Evolutionary conservation across 2,329 filamentous ascomycete species (phyloP), one percentile per base, ranked within the genome.

Genomic region (Rhynchosporium graminicola): DNA sequence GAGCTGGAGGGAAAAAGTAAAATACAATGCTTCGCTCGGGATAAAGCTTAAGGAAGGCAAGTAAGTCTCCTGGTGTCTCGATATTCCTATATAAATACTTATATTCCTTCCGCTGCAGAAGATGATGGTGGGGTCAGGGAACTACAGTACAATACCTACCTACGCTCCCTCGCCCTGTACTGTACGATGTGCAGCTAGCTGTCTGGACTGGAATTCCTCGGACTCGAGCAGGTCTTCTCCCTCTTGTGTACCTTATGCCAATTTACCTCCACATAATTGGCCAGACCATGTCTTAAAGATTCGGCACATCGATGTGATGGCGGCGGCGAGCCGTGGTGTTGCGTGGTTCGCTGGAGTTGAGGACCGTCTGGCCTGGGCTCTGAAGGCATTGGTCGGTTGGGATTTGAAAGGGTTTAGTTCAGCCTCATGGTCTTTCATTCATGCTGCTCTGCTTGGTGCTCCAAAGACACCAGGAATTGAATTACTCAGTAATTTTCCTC

Each of bases 251-350:
- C 33, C 31, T 55, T 8, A 55, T 55, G 12, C n/a, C 36, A 55
- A 42, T 20, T 28, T 42, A 6, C 31, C 20, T 51, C 48, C 31
- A 20, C 7, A 31, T 51, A 33, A 51, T 51, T 51, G 48, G 48
- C 20, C 20, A 20, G 20, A 20, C 15, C 31, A 51, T 15, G 7
- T 20, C 48, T 36, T 10, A 33, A 20, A n/a, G 48, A 4, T 51
- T 36, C 4, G 47, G 48, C 31, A 51, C 31, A 36, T 13, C n/a
- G 9, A 55, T 55, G 51, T 26, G 51, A 55, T 42, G 51, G 38
- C 51, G 51, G 38, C 36, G 51, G 36, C 51, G 51, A 55, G 36
- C 20, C 20, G 20, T 20, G 20, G 20, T 20, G 20, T 20, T 20
- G 15, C 15, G 4, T 55, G 38, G 51, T 55, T 55, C 51, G 51